A percentile compares a stretch with the other conserved stretches of the same genome.
Conservation (phyloP, 345 rosid genomes). For the Pistacia integerrima region DNA sequence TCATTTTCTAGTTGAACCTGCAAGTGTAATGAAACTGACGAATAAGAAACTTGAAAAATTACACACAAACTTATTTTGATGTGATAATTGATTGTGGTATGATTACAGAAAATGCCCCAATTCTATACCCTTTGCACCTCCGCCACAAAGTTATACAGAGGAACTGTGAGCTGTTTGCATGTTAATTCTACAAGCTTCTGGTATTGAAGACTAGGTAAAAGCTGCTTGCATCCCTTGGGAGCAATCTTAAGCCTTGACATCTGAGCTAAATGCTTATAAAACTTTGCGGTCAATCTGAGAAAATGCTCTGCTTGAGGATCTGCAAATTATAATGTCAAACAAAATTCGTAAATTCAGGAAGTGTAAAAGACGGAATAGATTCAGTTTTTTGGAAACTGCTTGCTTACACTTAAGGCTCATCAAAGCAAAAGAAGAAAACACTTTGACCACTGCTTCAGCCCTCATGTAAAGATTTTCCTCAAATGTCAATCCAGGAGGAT, state of each 20-base stretch:
- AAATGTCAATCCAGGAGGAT: constrained; percentile 34
- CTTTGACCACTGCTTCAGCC: constrained; percentile 60
- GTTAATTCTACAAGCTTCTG: constrained; percentile 80
- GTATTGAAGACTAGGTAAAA: constrained; percentile 60
- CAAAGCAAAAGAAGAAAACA: constrained; percentile 67
- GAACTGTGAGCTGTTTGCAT: constrained; percentile 73
- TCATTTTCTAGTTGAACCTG: constrained; percentile 68
- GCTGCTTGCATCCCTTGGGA: constrained; percentile 76
- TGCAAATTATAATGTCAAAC: constrained; percentile 34
- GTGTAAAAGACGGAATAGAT: constrained; percentile 11
- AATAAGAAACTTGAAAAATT: constrained; percentile 5
- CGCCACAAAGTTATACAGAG: constrained; percentile 71
- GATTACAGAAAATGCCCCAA: not conserved
- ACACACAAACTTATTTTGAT: not conserved
- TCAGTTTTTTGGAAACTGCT: constrained; percentile 4
- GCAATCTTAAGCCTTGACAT: constrained; percentile 72
- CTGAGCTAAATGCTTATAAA: constrained; percentile 82
- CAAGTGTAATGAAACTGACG: constrained; percentile 13
- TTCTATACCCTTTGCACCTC: constrained; percentile 59
- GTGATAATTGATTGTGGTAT: not conserved
- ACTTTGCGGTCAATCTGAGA: constrained; percentile 53
- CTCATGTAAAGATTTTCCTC: constrained; percentile 62
- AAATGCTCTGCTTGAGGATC: constrained; percentile 71
- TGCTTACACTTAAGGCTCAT: constrained; percentile 71
- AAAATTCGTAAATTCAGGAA: constrained; percentile 20